phyloP scores from a whole-genome alignment of 208 protist species.

The Porcisia hertigi region DNA sequence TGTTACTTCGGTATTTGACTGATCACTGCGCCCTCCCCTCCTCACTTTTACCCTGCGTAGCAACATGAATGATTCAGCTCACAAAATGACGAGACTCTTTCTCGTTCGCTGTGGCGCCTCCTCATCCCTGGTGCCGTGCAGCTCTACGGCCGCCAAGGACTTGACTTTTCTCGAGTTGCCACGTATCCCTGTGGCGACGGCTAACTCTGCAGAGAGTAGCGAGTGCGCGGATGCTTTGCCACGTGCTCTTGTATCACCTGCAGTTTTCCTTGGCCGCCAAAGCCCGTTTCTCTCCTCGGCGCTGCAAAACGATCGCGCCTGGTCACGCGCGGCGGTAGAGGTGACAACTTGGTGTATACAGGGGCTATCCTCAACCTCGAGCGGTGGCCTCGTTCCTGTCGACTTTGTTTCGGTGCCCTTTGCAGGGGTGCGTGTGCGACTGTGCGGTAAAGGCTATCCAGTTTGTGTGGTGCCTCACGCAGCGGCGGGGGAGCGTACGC shows the following conservation, averaged over 20 bases:
- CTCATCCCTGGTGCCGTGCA: neutral
- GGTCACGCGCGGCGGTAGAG: constrained; percentile 25
- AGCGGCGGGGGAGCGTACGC: neutral
- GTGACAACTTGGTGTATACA: constrained; percentile 37
- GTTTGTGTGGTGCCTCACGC: neutral
- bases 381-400: constrained; percentile 5
- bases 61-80: neutral
- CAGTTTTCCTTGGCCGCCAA: constrained; percentile 22
- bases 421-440: constrained; percentile 25
- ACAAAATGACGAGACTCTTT: constrained; percentile 2
- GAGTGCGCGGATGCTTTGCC: neutral
- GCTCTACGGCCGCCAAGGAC: neutral
- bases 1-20: neutral
- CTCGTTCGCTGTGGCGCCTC: constrained; percentile 1
- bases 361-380: constrained; percentile 10
- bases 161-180: constrained; percentile 11
- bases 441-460: constrained; percentile 12
- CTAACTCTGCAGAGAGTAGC: neutral
- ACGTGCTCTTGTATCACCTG: constrained; percentile 23
- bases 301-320: constrained; percentile 22
- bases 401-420: constrained; percentile 16
- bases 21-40: neutral
- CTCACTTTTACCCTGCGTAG: neutral
- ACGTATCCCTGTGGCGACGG: constrained; percentile 3
- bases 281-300: constrained; percentile 12